Conservation (phyloP, 1,284 basidiomycete species). For the Vanrija humicola region DNA sequence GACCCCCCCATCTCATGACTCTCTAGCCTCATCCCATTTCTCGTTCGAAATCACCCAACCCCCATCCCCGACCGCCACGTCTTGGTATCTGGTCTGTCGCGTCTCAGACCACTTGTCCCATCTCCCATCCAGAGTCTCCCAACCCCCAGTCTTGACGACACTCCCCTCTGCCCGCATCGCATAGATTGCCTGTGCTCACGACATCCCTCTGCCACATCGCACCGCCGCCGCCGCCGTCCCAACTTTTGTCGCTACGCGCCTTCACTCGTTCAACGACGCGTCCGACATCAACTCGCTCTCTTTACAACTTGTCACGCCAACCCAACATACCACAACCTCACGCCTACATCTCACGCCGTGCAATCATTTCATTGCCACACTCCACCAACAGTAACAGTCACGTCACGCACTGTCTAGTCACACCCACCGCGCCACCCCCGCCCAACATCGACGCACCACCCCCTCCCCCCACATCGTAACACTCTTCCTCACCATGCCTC, state of each 20-base stretch:
- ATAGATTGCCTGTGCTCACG: constrained; percentile 10
- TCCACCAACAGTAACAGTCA: not conserved
- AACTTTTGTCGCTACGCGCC: not conserved
- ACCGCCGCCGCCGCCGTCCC: not conserved
- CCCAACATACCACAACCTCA: not conserved
- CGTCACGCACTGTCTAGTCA: constrained; percentile 13
- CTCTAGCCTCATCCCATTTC: not conserved
- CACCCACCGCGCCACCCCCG: not conserved
- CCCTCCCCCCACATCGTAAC: too few species aligned
- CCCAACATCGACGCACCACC: not conserved
- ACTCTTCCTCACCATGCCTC: constrained; percentile 30
- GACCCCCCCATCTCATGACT: not conserved
- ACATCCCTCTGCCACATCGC: constrained; percentile 3
- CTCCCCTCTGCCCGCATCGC: constrained; percentile 2
- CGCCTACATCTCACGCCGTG: not conserved
- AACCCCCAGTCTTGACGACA: not conserved
- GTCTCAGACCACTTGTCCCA: not conserved
- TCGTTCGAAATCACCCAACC: not conserved
- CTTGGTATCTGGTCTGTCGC: not conserved
- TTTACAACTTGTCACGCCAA: not conserved
- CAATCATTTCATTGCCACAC: not conserved
- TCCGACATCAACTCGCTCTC: too few species aligned
- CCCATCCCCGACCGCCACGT: not conserved
- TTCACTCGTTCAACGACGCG: too few species aligned
- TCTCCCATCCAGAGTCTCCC: not conserved